Base-by-base conservation (phyloP, 1,139 yeast species). In the Kodamaea fungicola region DNA sequence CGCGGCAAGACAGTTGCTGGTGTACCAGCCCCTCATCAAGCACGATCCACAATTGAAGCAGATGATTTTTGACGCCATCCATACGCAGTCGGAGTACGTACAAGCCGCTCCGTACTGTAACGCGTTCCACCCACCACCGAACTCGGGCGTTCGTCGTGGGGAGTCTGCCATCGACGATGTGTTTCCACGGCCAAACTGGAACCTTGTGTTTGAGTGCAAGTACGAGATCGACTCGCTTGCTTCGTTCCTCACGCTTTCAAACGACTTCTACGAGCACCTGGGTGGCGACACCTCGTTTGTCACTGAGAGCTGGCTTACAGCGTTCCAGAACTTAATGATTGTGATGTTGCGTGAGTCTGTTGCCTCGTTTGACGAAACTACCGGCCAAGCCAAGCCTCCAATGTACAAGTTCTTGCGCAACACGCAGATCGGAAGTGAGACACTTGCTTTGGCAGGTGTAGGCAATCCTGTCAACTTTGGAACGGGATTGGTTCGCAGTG, bases 151-250 rank as follows among this genome's bases (percentile, higher is more conserved):
- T 19, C 65, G 62, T 33, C 61, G 64, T 31, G 80, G 76, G 9
- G 62, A 74, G 3, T 71, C 86, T 5, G 78, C 82, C 2, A 64
- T 67, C 41, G 96, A 88, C 54, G 54, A 61, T 3, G 96, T 88
- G 2, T 61, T 50, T 32, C 96, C 96, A 0, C 51, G 55, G 4
- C 90, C 89, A 2, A 77, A 84, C 45, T 83, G 90, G 80, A 57
- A 59, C 13, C 68, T 69, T 16, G 95, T 87, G 1, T 88, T 87
- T 59, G 96, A 88, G 56, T 88, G 96, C 61, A 88, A 88, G 56
- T 88, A 86, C 65, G 96, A 88, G 55, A 68, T 88, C 42, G 96
- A 88, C 57, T 83, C 95, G 2, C 64, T 89, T 37, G 96, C 95
- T 0, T 81, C 94, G 5, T 88, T 87, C 50, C 63, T 88, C 42